Conservation (phyloP, 257 asterid species). For the Thymus quinquecostatus region DNA sequence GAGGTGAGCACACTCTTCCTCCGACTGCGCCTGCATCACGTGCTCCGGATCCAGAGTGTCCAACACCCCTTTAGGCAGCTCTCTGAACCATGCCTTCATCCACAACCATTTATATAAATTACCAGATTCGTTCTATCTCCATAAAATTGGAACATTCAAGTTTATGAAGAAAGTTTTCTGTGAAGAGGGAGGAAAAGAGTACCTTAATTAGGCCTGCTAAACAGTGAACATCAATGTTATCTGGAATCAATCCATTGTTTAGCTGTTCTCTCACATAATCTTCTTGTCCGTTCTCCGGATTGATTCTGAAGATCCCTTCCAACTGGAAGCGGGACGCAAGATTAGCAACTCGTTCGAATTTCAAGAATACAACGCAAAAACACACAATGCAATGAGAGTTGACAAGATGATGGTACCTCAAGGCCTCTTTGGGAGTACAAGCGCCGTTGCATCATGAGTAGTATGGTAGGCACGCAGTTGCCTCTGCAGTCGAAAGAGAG, state of each 20-base stretch:
- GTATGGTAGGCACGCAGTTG: conserved; percentile 84
- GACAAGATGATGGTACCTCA: conserved; percentile 48
- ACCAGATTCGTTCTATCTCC: too few relatives aligned
- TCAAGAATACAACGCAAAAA: not conserved
- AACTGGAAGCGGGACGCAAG: conserved; percentile 38
- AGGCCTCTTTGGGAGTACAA: conserved; percentile 75
- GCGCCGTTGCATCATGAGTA: conserved; percentile 89
- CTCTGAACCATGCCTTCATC: conserved; percentile 86
- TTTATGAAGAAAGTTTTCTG: not conserved
- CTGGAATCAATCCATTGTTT: conserved; percentile 63
- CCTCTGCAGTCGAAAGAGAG: conserved; percentile 85
- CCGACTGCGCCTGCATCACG: conserved; percentile 79
- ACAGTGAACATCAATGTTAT: conserved; percentile 76
- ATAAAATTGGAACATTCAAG: too few relatives aligned
- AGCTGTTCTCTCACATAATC: conserved; percentile 69
- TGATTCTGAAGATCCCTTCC: conserved; percentile 87
- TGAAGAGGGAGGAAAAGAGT: not conserved
- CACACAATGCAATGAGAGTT: not conserved
- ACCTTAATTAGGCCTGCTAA: conserved; percentile 84
- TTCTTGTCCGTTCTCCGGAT: conserved; percentile 73
- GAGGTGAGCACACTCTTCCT: conserved; percentile 70
- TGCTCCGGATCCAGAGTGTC: conserved; percentile 73
- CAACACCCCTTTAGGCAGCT: conserved; percentile 77
- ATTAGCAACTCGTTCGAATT: not conserved
- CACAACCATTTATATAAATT: not conserved